phyloP scores from a whole-genome alignment of 1,284 basidiomycete genomes.

The Coniferiporia sulphurascens region DNA sequence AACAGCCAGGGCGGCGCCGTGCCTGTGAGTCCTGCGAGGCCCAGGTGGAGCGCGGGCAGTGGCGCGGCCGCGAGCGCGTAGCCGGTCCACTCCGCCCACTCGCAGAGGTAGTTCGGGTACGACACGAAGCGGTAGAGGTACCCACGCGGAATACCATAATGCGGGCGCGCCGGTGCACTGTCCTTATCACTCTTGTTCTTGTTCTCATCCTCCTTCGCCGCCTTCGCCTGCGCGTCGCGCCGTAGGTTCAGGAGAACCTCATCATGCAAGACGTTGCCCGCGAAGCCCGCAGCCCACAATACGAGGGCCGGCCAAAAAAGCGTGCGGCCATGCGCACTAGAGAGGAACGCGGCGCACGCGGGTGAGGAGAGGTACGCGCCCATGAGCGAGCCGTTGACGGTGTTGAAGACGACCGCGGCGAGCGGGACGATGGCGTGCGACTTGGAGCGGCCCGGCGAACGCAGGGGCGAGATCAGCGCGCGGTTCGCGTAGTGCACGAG shows the following conservation, averaged over 20 bases:
- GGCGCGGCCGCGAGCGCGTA: constrained; percentile 67
- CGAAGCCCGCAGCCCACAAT: constrained; percentile 68
- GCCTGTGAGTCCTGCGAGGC: background rate
- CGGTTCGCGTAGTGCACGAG: constrained; percentile 82
- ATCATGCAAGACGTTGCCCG: constrained; percentile 83
- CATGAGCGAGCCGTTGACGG: constrained; percentile 67
- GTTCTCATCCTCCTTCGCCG: constrained; percentile 16
- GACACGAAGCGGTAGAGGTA: constrained; percentile 76
- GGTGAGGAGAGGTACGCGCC: constrained; percentile 65
- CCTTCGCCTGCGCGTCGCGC: constrained; percentile 32
- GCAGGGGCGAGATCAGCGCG: constrained; percentile 76
- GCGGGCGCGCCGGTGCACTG: constrained; percentile 21
- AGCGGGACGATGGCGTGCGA: constrained; percentile 67
- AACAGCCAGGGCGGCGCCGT: constrained; percentile 75
- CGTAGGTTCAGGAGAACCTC: constrained; percentile 79
- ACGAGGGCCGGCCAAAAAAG: constrained; percentile 59
- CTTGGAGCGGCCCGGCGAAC: constrained; percentile 76
- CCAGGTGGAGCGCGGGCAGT: constrained; percentile 28
- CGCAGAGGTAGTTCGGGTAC: constrained; percentile 92
- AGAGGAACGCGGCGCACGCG: constrained; percentile 33
- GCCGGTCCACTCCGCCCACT: constrained; percentile 85
- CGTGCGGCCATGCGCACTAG: constrained; percentile 31
- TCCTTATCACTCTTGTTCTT: constrained; percentile 21
- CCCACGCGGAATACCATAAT: constrained; percentile 83
- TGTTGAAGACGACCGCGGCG: constrained; percentile 62